phyloP scores from a whole-genome alignment of 352 stramenopile genomes.

The Phytophthora pisi region DNA sequence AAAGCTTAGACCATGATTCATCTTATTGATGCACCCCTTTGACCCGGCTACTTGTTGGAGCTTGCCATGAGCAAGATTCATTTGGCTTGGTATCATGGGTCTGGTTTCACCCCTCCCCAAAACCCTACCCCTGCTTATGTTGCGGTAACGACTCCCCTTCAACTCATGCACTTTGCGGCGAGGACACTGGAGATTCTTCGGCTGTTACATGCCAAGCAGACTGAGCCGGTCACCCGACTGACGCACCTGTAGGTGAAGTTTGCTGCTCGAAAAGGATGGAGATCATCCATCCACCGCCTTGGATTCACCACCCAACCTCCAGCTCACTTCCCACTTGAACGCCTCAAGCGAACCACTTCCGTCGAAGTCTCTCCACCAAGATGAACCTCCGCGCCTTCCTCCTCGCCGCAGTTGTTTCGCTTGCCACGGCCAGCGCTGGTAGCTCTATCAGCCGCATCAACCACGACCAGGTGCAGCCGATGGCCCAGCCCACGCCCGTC shows the following conservation, averaged over 20 bases:
- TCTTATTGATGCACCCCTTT: too few relatives aligned
- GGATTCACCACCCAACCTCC: background rate
- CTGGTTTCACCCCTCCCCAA: too few relatives aligned
- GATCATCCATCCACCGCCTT: background rate
- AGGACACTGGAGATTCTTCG: slow-evolving; percentile 12
- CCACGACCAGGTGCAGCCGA: slow-evolving; percentile 24
- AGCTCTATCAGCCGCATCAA: slow-evolving; percentile 27
- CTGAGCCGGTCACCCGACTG: background rate
- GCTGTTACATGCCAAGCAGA: slow-evolving; percentile 1
- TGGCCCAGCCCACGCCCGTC: slow-evolving; percentile 7
- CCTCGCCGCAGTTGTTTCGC: slow-evolving; percentile 10
- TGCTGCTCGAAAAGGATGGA: slow-evolving; percentile 5
- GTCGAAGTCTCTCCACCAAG: background rate
- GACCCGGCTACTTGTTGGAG: too few relatives aligned
- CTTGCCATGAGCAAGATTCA: too few relatives aligned
- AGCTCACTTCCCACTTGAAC: slow-evolving; percentile 16
- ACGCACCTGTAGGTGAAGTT: background rate
- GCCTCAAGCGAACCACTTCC: background rate
- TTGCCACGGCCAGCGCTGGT: slow-evolving; percentile 4
- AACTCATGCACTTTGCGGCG: slow-evolving; percentile 1
- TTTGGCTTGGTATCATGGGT: too few relatives aligned
- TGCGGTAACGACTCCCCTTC: too few relatives aligned
- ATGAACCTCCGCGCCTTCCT: slow-evolving; percentile 29
- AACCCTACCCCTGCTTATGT: too few relatives aligned
- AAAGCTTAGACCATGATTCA: too few relatives aligned